Evolutionary conservation across 2,329 filamentous ascomycete genomes (phyloP), one percentile per base, ranked within the genome.

Genomic region (Aureobasidium sp.): DNA sequence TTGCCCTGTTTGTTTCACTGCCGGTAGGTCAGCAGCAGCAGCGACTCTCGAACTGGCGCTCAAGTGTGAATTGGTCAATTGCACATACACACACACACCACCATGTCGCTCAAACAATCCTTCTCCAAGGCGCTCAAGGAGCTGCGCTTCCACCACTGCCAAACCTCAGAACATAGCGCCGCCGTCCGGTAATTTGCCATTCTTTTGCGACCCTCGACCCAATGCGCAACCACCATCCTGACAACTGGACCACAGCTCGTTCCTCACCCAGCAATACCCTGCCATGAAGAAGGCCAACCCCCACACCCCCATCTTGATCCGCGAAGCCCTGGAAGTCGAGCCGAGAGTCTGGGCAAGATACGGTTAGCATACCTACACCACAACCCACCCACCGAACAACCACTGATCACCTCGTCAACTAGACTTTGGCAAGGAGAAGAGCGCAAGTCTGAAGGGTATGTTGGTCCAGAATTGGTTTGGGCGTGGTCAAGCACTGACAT

Each of bases 231-330:
- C 36, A 25, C 20, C n/a, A 20, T 41, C 42, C 53, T 57, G 53
- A 57, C 53, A 45, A 9, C 25, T 25, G 27, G 29, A 22, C 29
- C 12, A 45, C 48, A 97, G 94, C 76, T 87, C 89, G 34, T 99
- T 99, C 79, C 83, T 99, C 68, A 88, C 87, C 67, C 86, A 90
- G 74, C 87, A 91, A 68, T 99, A 99, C 78, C 94, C 94, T 51
- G 94, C 90, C 64, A 97, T 99, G 93, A 99, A 99, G 86, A 95
- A 96, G 83, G 90, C 93, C 83, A 99, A 99, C 81, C 94, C 94
- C 62, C 81, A 89, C 77, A 92, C 84, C 53, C 94, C 94, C 61
- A 97, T 99, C 77, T 82, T 99, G 81, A 87, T 99, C 72, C 90
- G 94, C 73, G 94, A 97, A 81, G 94, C 93, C 59, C 80, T 85